Conservation (phyloP, 2,329 filamentous ascomycete genomes). For the Alternaria hordeiaustralica region DNA sequence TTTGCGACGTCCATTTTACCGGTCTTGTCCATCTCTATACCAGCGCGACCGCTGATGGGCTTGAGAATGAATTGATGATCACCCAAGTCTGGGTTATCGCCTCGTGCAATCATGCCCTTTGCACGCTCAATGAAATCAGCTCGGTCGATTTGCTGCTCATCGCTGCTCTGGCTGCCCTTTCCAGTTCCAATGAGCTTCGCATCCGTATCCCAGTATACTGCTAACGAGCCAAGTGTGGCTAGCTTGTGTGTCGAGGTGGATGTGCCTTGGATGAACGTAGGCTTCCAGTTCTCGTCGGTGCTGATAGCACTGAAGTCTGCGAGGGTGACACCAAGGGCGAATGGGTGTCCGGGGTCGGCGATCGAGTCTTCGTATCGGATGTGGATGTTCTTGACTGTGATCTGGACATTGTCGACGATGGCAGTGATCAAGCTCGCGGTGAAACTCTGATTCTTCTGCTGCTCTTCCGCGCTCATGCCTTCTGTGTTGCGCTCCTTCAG, state of each 20-base stretch:
- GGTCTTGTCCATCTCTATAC: constrained; percentile 93
- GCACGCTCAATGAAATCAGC: constrained; percentile 79
- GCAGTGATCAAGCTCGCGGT: constrained; percentile 93
- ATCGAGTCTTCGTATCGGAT: constrained; percentile 98
- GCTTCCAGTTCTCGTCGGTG: constrained; percentile 92
- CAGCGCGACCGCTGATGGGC: constrained; percentile 92
- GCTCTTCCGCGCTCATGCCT: constrained; percentile 91
- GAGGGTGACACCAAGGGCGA: constrained; percentile 88
- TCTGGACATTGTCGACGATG: constrained; percentile 97
- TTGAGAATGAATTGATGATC: constrained; percentile 93
- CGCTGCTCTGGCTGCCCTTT: constrained; percentile 70
- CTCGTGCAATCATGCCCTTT: constrained; percentile 77
- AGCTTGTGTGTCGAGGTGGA: constrained; percentile 88
- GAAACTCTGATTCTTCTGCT: constrained; percentile 97
- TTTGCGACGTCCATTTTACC: constrained; percentile 79
- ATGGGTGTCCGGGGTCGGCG: constrained; percentile 91
- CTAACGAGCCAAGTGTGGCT: constrained; percentile 85
- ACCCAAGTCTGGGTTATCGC: constrained; percentile 62
- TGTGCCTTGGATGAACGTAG: constrained; percentile 92
- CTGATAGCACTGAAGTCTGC: constrained; percentile 97
- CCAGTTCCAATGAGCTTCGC: constrained; percentile 81
- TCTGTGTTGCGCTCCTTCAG: constrained; percentile 92
- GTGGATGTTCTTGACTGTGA: constrained; percentile 98
- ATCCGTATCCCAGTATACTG: constrained; percentile 98
- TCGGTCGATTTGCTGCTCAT: constrained; percentile 69